Evolutionary conservation across 106 monocot species (phyloP), one percentile per base, ranked within the genome.

Genomic region (Apostasia ramifera): DNA sequence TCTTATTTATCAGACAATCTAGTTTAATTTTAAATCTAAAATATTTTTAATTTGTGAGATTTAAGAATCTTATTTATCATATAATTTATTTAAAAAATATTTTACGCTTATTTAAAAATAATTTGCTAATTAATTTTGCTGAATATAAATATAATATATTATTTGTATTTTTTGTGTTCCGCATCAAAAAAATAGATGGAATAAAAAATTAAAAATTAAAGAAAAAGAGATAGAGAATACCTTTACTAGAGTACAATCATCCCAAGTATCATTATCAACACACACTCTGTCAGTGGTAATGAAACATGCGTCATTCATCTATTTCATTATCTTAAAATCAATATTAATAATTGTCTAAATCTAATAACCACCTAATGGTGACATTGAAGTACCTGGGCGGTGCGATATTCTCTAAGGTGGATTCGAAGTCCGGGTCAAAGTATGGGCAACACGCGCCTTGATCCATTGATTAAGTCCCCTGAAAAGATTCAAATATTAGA

Each of bases 161-260:
- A 26, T 26, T 26, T 26, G 26, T 26, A 26, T 26, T 26, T 26
- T 26, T 26, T 26, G 26, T 26, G 26, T 26, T 26, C 26, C 26
- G 26, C 26, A 26, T 26, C 26, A 26, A 26, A 26, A 26, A 26
- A 26, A 26, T 26, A 26, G 26, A 26, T 26, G 26, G 26, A 26
- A 26, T 26, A 26, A 26, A 26, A 26, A 26, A 26, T 26, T 0
- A 26, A 26, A 26, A 26, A 26, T 26, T 26, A 4, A 2, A 14
- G 42, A 57, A 39, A 63, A 37, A 44, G 13, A 37, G 1, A 0
- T 8, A 38, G 8, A 2, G 13, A 2, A 12, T 55, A 81, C 81
- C 84, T 84, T 88, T n/a, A 88, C 79, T 42, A 88, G 81, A 3
- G 84, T 84, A 68, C 75, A 76, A 55, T 88, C 73, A 2, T 78